These are phyloP conservation scores for Phylloporus arenicola DNA, from an alignment of 768 basidiomycete genomes.

Conservation along the genomic window DNA sequence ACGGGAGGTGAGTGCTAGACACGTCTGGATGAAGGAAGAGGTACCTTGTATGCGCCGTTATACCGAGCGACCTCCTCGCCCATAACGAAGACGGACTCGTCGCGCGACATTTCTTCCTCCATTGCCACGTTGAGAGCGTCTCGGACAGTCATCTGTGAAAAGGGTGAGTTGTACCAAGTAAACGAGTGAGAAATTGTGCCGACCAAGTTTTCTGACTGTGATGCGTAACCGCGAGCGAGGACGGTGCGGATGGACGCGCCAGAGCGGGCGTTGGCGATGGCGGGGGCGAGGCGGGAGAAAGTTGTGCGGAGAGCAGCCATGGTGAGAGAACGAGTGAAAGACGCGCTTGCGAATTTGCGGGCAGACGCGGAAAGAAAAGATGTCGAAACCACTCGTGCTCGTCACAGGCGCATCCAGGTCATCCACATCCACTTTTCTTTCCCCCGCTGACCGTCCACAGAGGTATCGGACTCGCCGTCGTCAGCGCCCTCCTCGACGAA, in stretches of 20 bases:
- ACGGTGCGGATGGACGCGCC: constrained; percentile 40
- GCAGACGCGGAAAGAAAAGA: constrained; percentile 22
- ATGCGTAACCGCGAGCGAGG: constrained; percentile 58
- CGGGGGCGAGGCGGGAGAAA: constrained; percentile 59
- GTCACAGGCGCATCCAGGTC: constrained; percentile 86
- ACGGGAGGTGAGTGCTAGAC: constrained; percentile 8
- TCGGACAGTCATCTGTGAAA: constrained; percentile 86
- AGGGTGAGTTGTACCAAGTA: constrained; percentile 15
- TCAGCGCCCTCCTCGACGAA: constrained; percentile 55
- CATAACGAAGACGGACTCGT: constrained; percentile 90
- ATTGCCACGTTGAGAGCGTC: constrained; percentile 96
- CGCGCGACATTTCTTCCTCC: constrained; percentile 99
- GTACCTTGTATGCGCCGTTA: constrained; percentile 94
- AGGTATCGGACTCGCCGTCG: constrained; percentile 78
- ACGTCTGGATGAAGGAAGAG: constrained; percentile 3
- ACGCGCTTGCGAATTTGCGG: constrained; percentile 12
- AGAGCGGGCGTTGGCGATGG: constrained; percentile 37
- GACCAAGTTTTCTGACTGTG: constrained; percentile 48
- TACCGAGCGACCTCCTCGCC: constrained; percentile 99
- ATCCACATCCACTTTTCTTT: neutral
- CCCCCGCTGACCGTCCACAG: constrained; percentile 26
- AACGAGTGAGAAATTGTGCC: constrained; percentile 25
- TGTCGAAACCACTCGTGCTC: constrained; percentile 51
- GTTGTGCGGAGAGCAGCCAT: constrained; percentile 60
- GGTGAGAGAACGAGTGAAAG: constrained; percentile 12